These are phyloP conservation scores for Aspergillaceae sp. DNA, from an alignment of 2,329 filamentous ascomycete species.

Conservation along the genomic window DNA sequence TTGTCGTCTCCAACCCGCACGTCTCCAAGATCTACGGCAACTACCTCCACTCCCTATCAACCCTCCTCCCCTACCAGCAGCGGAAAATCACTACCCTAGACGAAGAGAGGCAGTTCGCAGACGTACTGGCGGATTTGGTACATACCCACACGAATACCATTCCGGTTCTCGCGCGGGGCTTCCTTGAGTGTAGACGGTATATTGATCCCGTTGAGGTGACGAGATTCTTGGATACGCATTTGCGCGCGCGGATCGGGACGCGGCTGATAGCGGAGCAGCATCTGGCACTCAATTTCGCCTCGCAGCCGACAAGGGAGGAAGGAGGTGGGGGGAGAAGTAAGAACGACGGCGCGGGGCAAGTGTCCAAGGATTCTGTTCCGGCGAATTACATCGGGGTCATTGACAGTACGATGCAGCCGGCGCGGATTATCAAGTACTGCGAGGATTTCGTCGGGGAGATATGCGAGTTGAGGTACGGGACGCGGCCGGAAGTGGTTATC, in stretches of 20 bases:
- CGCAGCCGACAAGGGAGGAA: slow-evolving; percentile 61
- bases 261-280: slow-evolving; percentile 93
- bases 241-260: slow-evolving; percentile 88
- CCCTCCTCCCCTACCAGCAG: slow-evolving; percentile 74
- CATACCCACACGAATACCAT: slow-evolving; percentile 93
- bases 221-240: slow-evolving; percentile 82
- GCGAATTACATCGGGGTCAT: slow-evolving; percentile 85
- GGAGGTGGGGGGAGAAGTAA: slow-evolving; percentile 17
- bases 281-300: slow-evolving; percentile 73
- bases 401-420: slow-evolving; percentile 77
- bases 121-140: slow-evolving; percentile 90
- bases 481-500: slow-evolving; percentile 70
- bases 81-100: slow-evolving; percentile 65
- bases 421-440: slow-evolving; percentile 71
- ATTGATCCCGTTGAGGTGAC: slow-evolving; percentile 78
- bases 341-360: slow-evolving; percentile 2
- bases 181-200: slow-evolving; percentile 87
- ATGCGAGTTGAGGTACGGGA: slow-evolving; percentile 90
- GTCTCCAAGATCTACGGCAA: slow-evolving; percentile 93
- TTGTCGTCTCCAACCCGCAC: slow-evolving; percentile 95
- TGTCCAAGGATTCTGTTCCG: slow-evolving; percentile 15
- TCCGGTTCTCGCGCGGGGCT: slow-evolving; percentile 80
- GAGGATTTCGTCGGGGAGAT: slow-evolving; percentile 90
- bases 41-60: slow-evolving; percentile 87
- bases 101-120: slow-evolving; percentile 84